These are phyloP conservation scores for Yarrowia porcina DNA, from an alignment of 805 yeast species.

Conservation along the genomic window DNA sequence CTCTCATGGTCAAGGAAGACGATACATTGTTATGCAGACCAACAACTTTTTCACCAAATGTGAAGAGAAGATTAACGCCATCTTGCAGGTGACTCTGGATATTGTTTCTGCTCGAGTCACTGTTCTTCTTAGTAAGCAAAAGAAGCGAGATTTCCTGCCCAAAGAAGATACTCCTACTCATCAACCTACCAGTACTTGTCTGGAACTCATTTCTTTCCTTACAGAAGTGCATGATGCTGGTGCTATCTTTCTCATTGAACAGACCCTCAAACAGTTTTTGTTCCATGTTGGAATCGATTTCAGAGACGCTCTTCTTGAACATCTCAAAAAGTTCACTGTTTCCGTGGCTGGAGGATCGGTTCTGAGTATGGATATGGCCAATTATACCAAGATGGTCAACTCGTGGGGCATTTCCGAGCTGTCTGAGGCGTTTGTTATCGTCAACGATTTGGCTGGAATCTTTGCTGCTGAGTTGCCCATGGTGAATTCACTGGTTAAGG, in stretches of 20 bases:
- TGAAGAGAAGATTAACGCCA: conserved; percentile 63
- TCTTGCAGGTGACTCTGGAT: conserved; percentile 57
- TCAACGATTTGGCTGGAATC: conserved; percentile 78
- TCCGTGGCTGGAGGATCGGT: conserved; percentile 79
- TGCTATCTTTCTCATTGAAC: conserved; percentile 42
- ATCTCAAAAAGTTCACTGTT: conserved; percentile 71
- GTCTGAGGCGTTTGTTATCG: conserved; percentile 59
- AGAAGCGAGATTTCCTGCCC: conserved; percentile 64
- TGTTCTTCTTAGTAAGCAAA: conserved; percentile 59
- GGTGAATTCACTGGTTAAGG: conserved; percentile 71
- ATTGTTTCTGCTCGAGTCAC: conserved; percentile 51
- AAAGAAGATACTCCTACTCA: conserved; percentile 46
- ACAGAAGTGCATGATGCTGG: conserved; percentile 42
- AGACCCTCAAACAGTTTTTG: conserved; percentile 51
- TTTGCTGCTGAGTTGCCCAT: conserved; percentile 82
- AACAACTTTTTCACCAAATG: conserved; percentile 58
- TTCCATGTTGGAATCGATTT: conserved; percentile 57
- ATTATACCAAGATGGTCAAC: conserved; percentile 66
- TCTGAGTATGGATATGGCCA: conserved; percentile 72
- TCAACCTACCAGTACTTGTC: conserved; percentile 51
- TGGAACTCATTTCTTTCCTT: conserved; percentile 55
- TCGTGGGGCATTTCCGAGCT: conserved; percentile 63
- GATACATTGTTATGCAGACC: conserved; percentile 57
- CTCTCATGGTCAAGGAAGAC: conserved; percentile 54
- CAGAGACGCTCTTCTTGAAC: conserved; percentile 59